Conservation (phyloP, 2,329 filamentous ascomycete species). For the Cladosporium sp. region DNA sequence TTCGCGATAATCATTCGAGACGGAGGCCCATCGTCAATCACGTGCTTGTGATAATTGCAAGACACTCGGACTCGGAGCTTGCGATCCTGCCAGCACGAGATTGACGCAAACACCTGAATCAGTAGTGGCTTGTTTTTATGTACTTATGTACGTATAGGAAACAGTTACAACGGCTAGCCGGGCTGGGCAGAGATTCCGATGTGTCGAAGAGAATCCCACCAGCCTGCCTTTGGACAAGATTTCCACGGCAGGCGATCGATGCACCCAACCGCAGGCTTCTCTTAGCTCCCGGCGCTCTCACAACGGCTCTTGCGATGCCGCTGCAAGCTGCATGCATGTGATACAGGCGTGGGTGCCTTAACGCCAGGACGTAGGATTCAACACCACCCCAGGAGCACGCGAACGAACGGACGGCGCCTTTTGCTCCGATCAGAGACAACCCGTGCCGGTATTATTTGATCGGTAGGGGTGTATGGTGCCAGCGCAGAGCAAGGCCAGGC, state of each 20-base stretch:
- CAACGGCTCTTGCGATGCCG: constrained; percentile 13
- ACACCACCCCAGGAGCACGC: background rate
- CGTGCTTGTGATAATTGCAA: too few relatives aligned
- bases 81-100: too few relatives aligned
- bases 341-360: constrained; percentile 2
- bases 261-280: constrained; percentile 10
- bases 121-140: too few relatives aligned
- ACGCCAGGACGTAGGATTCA: too few relatives aligned
- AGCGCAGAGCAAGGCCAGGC: background rate
- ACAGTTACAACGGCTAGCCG: background rate
- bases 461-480: constrained; percentile 4
- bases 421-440: constrained; percentile 12
- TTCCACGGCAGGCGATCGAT: constrained; percentile 10
- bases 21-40: too few relatives aligned
- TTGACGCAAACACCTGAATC: too few relatives aligned
- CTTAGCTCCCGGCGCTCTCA: background rate
- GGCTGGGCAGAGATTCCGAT: constrained; percentile 11
- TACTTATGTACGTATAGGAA: too few relatives aligned
- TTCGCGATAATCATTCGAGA: too few relatives aligned
- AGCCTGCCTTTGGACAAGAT: constrained; percentile 4
- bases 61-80: too few relatives aligned
- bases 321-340: constrained; percentile 15
- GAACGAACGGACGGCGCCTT: constrained; percentile 2
- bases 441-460: background rate
- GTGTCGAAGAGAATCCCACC: constrained; percentile 9